These are phyloP conservation scores for Agaricus sinodeliciosus DNA, from an alignment of 768 basidiomycete species.

Conservation along the genomic window DNA sequence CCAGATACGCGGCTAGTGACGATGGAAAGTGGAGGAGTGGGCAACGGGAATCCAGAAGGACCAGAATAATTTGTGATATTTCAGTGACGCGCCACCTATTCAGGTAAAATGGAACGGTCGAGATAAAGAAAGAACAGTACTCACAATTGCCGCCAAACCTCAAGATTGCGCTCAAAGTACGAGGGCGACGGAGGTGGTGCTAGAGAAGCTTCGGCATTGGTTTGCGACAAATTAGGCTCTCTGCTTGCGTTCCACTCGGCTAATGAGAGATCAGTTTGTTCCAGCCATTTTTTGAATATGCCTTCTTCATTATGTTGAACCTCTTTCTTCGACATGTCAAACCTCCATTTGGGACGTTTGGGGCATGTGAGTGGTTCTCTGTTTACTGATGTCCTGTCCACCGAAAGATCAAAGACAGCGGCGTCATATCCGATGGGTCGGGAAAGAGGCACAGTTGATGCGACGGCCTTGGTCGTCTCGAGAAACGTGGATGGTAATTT, in stretches of 20 bases:
- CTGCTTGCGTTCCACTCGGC: conserved; percentile 39
- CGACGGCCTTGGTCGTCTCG: conserved; percentile 49
- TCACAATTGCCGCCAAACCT: conserved; percentile 92
- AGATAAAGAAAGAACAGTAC: conserved; percentile 20
- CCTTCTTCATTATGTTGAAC: conserved; percentile 90
- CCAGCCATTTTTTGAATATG: conserved; percentile 72
- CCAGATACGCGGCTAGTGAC: conserved; percentile 64
- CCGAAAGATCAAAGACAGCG: conserved; percentile 24
- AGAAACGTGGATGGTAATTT: conserved; percentile 54
- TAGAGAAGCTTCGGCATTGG: conserved; percentile 9
- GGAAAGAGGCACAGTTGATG: conserved; percentile 42
- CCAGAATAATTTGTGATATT: conserved; percentile 80
- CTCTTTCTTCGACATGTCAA: conserved; percentile 81
- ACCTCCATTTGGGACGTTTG: conserved; percentile 79
- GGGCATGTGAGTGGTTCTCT: conserved; percentile 40
- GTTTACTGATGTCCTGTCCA: conserved; percentile 12
- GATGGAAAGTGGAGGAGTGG: conserved; percentile 83
- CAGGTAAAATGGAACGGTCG: conserved; percentile 7
- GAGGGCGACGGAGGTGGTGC: conserved; percentile 54
- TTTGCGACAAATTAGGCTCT: conserved; percentile 8
- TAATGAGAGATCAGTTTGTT: conserved; percentile 52
- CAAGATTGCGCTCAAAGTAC: conserved; percentile 84
- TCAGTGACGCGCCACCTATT: conserved; percentile 89
- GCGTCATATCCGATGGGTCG: conserved; percentile 47
- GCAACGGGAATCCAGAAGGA: conserved; percentile 86